Evolutionary conservation across 768 basidiomycete genomes (phyloP), one percentile per base, ranked within the genome.

Genomic region (Boletus subcaerulescens): DNA sequence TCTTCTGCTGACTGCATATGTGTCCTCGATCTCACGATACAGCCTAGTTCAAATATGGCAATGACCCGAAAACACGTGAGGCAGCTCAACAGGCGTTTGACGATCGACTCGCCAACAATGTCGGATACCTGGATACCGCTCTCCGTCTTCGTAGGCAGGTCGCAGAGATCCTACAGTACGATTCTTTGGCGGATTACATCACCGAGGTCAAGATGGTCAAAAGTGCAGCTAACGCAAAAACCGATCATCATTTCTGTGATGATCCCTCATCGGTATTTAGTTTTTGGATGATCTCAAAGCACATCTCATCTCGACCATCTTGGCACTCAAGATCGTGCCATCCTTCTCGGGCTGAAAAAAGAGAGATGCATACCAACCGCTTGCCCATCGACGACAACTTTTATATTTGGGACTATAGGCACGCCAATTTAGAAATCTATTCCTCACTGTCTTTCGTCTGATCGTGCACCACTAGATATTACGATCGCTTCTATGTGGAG

Each of bases 191-290:
- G 1, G 91, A 90, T 69, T 93, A 87, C 66, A 71, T 85, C 39
- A 91, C 92, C 2, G 92, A 94, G 66, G 80, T 83, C 44, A 91
- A 91, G 75, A 93, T 93, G 91, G 82, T 89, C 60, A 92, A 93
- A 71, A 79, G 75, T 35, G 86, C 81, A 1, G 73, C 81, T 43
- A 80, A 77, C 20, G 84, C 88, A 9, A 69, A 77, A 59, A 74
- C 17, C 2, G 5, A 29, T 18, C 33, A 10, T 26, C 14, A 17
- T 48, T 41, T 43, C n/a, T 11, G 13, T 12, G 32, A 1, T 13
- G 9, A 33, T 11, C 13, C 9, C 24, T 56, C 15, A 64, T 29
- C 4, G 17, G 20, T 13, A 31, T 22, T 24, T 48, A 90, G 87
- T 94, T 94, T 76, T 76, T 94, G 54, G 76, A 82, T 46, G 89